Base-by-base conservation (phyloP, 1,284 basidiomycete genomes). In the Ceratobasidium sp. region DNA sequence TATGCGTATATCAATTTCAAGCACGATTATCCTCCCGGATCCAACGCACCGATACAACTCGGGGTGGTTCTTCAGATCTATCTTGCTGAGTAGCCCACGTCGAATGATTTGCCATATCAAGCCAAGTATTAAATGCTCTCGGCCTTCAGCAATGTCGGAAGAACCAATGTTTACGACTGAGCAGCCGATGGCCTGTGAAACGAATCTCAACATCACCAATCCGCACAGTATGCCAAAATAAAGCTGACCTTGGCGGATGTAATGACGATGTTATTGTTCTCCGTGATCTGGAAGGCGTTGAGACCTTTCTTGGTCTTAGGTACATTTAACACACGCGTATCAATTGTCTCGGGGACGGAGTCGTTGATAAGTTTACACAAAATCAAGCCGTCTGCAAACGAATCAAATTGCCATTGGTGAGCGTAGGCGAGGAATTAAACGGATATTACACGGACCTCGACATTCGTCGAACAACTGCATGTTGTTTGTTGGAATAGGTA, bases 241-340 rank as follows among this genome's bases (percentile, higher is more conserved):
- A 37, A 22, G 16, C 22, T 31, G 9, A 71, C 68, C 84, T 98
- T 97, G 54, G 97, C 90, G 41, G 98, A 99, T 11, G 94, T 93
- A 83, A 99, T 98, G 81, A 99, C 97, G 79, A 99, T 97, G 84
- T 98, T 99, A 87, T 99, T 98, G 87, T 99, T 99, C 83, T 99
- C 97, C 0, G 97, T 98, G 82, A 98, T 98, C 81, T 98, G 96
- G 89, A 99, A 99, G 0, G 93, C 93, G 81, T 95, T 98, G 75
- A 96, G 88, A 24, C 89, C 89, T 82, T 94, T 96, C 58, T 88
- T 87, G 5, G 86, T 79, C 1, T 88, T 87, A 0, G 94, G 88
- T 82, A 93, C 96, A 87, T 99, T 99, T 79, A 99, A 87, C 4
- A 98, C 97, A 88, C 97, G 96, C 79, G 92, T 93, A 84, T 99